Evolutionary conservation across 768 basidiomycete species (phyloP).

Genomic region (Sporobolomyces phaffii): DNA sequence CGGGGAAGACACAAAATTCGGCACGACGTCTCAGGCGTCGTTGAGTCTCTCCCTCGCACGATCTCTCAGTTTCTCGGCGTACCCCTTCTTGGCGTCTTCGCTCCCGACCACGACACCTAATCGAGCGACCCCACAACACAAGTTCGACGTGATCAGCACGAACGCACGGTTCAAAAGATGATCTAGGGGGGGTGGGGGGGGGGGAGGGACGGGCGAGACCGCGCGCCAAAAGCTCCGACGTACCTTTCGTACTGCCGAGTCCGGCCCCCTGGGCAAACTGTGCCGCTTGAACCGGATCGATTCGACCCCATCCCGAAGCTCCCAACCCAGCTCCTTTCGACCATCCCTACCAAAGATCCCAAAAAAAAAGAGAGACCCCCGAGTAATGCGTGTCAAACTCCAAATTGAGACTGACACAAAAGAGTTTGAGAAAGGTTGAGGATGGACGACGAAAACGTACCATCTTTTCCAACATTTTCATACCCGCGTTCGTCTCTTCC

Average conservation of each 20-base stretch:
- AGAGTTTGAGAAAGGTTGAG: no score
- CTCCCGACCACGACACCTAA: conserved; percentile 30
- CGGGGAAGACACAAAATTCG: no score
- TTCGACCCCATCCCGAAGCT: conserved; percentile 70
- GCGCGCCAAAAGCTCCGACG: neutral
- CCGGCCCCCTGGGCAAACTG: conserved; percentile 84
- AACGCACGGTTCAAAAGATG: no score
- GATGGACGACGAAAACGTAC: conserved; percentile 46
- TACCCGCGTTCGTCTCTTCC: conserved; percentile 81
- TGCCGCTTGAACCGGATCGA: conserved; percentile 71
- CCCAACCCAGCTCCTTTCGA: conserved; percentile 83
- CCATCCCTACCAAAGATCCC: conserved; percentile 61
- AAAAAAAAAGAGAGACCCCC: no score
- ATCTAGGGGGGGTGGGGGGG: neutral
- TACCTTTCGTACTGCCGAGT: conserved; percentile 54
- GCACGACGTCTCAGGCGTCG: neutral
- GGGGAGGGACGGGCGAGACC: neutral
- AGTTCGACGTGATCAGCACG: no score
- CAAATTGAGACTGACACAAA: no score
- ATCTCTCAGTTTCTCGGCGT: conserved; percentile 8
- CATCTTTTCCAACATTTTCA: conserved; percentile 93
- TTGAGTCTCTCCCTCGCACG: conserved; percentile 23
- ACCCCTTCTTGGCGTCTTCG: conserved; percentile 12
- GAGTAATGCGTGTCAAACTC: no score
- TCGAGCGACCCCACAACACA: no score